Conservation (phyloP, 2,329 filamentous ascomycete species). For the Aschersonia sp. region DNA sequence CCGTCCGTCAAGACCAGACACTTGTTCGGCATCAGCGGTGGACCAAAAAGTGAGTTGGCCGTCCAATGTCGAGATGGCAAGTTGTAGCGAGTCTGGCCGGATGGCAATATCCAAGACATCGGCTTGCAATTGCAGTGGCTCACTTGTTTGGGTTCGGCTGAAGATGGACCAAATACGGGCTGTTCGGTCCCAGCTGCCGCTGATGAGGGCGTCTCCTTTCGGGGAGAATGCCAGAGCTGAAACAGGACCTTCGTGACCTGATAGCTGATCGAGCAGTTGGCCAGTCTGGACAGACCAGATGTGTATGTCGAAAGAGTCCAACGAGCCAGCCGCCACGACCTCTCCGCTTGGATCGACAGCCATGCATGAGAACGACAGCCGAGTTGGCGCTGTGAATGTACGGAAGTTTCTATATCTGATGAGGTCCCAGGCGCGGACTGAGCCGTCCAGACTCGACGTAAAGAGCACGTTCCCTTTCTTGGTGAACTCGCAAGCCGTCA, state of each 20-base stretch:
- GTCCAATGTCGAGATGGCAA: conserved; percentile 84
- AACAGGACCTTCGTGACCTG: conserved; percentile 88
- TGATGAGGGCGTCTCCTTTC: conserved; percentile 69
- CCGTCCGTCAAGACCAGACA: conserved; percentile 74
- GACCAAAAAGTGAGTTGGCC: conserved; percentile 94
- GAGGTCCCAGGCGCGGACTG: conserved; percentile 88
- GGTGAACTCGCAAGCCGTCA: conserved; percentile 88
- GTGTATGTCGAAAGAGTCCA: conserved; percentile 94
- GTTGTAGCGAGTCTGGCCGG: conserved; percentile 77
- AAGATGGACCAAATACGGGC: conserved; percentile 96
- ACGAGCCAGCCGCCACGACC: conserved; percentile 84
- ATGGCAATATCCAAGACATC: conserved; percentile 81
- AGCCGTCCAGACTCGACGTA: conserved; percentile 88
- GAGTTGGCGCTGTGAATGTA: conserved; percentile 86
- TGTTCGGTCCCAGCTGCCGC: conserved; percentile 92
- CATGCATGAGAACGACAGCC: conserved; percentile 83
- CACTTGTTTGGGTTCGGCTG: conserved; percentile 81
- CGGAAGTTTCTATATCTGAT: conserved; percentile 93
- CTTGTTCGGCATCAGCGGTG: conserved; percentile 72
- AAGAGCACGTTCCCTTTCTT: conserved; percentile 93
- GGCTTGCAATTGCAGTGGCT: conserved; percentile 81
- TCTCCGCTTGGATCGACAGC: conserved; percentile 96
- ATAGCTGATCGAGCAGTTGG: conserved; percentile 77
- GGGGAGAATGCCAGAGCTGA: conserved; percentile 80
- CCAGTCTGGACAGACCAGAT: conserved; percentile 98